Percentiles rank a stretch among this genome's conserved stretches.
Conservation (phyloP, 23 red algal species). For the Gracilaria gracilis region DNA sequence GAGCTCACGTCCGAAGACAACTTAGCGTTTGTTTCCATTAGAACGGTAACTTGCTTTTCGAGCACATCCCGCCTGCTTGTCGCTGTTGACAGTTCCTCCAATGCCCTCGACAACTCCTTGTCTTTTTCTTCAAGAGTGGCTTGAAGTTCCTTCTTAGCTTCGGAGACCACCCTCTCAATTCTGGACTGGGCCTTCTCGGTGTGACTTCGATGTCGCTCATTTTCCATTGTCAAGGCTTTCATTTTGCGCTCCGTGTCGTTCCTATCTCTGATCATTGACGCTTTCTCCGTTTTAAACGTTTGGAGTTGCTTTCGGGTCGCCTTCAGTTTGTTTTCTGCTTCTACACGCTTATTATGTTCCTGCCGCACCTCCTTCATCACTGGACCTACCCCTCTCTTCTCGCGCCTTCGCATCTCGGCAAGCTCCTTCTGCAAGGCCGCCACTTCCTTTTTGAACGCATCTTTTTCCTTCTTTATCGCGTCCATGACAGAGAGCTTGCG, state of each 20-base stretch:
- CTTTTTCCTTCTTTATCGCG: slow-evolving; percentile 36
- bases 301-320: slow-evolving; percentile 9
- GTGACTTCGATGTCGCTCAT: slow-evolving; percentile 51
- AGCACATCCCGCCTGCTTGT: background rate
- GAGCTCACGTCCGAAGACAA: slow-evolving; percentile 11
- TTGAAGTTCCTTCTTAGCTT: slow-evolving; percentile 33
- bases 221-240: slow-evolving; percentile 49
- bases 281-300: slow-evolving; percentile 44
- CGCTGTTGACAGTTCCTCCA: background rate
- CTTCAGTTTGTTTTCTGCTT: slow-evolving; percentile 60
- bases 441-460: background rate
- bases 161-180: slow-evolving; percentile 44
- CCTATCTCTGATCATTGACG: slow-evolving; percentile 38
- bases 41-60: slow-evolving; percentile 12
- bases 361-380: slow-evolving; percentile 49
- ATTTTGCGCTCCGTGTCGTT: slow-evolving; percentile 53
- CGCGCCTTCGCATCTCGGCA: slow-evolving; percentile 44
- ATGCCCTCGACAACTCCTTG: background rate
- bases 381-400: slow-evolving; percentile 76
- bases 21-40: slow-evolving; percentile 17
- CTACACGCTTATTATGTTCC: slow-evolving; percentile 46
- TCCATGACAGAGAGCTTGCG: slow-evolving; percentile 16
- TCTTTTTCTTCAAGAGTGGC: slow-evolving; percentile 39
- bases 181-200: slow-evolving; percentile 30
- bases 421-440: slow-evolving; percentile 34